These are phyloP conservation scores for Acanthamoeba castellanii DNA, from an alignment of 208 protist genomes.

Conservation along the genomic window DNA sequence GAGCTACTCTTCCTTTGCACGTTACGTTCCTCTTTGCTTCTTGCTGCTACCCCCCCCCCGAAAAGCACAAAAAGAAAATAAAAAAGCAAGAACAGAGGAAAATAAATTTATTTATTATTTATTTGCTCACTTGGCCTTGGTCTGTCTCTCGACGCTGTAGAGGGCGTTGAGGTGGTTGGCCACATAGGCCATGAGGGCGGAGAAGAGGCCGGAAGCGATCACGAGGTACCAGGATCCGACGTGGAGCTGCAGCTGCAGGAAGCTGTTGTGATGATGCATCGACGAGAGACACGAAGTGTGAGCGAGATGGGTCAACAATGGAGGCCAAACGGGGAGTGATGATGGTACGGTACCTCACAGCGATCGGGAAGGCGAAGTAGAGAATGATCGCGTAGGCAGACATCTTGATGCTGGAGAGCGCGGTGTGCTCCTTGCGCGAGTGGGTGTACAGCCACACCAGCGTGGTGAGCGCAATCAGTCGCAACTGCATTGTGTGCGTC, in stretches of 20 bases:
- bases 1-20: background rate
- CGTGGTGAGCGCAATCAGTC: conserved; percentile 34
- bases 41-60: background rate
- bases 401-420: conserved; percentile 20
- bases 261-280: background rate
- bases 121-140: background rate
- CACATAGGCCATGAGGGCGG: background rate
- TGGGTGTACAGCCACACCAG: conserved; percentile 62
- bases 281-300: background rate
- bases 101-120: background rate
- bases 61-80: conserved; percentile 19
- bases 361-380: background rate
- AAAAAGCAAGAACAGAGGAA: background rate
- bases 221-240: conserved; percentile 35
- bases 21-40: background rate
- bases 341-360: background rate
- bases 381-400: conserved; percentile 18
- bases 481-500: background rate
- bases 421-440: conserved; percentile 7
- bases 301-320: background rate
- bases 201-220: conserved; percentile 21
- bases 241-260: conserved; percentile 28
- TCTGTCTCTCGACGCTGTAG: conserved; percentile 27
- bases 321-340: background rate
- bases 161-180: background rate